Base-by-base conservation (phyloP, 768 basidiomycete genomes). In the Trametes cinnabarina region DNA sequence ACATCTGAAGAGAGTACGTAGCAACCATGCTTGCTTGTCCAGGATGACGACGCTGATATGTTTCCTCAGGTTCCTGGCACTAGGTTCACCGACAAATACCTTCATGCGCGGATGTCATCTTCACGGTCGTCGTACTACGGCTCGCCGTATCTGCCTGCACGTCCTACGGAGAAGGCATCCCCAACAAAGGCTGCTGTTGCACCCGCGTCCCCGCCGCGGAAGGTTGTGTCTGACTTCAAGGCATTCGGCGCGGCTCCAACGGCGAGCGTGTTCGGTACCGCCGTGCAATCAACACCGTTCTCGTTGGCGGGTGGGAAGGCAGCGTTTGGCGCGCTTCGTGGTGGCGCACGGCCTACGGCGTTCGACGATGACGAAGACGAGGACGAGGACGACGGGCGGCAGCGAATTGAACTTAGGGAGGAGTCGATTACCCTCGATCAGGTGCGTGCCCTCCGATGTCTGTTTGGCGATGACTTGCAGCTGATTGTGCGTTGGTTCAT, bases 41-140 rank as follows among this genome's bases (percentile, higher is more conserved):
- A 32, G n/a, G 30, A 20, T n/a, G 20, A 11, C 22, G 20, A 20
- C 44, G 43, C 30, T 55, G 40, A 15, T 57, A 50, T 34, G n/a
- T 37, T 30, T 39, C 20, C 32, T 51, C 69, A 97, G 94, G 90
- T 97, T 46, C 85, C 87, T 47, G 93, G 92, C n/a, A 92, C 93
- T 40, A 89, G 96, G 3, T 96, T 98, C 77, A 98, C 96, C 19
- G 95, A 98, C 64, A 95, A 96, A 72, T 98, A 98, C 72, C 82
- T 95, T 25, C 83, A 86, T 64, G 85, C 88, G 30, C 82, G 89
- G 47, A 81, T 86, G 66, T 69, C 81, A 20, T 71, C 82, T 55
- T 74, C 78, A 32, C 82, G 88, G 39, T 51, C 56, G 30, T 65
- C 74, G 2, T 82, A 82, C 17, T 79, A 82, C 30, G 82, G 84